Conservation (phyloP, 2,329 filamentous ascomycete genomes). For the Nemania diffusa region DNA sequence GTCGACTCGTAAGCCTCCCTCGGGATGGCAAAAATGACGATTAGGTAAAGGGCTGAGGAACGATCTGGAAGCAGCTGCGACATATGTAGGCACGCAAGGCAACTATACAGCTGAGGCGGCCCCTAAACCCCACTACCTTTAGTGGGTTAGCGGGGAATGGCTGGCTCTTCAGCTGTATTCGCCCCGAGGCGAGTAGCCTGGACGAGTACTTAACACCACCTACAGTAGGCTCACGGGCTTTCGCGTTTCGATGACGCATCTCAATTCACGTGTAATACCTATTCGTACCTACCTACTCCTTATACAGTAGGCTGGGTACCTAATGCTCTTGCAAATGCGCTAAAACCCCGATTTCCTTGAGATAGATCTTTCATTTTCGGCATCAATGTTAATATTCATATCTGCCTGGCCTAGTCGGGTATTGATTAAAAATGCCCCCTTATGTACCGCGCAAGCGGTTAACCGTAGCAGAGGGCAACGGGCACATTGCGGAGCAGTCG, state of each 20-base stretch:
- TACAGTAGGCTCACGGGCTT: too few species aligned
- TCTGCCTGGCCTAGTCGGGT: too few species aligned
- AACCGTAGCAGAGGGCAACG: slow-evolving; percentile 48
- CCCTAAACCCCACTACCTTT: too few species aligned
- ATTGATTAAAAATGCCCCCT: slow-evolving; percentile 72
- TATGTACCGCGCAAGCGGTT: slow-evolving; percentile 73
- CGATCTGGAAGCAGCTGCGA: slow-evolving; percentile 44
- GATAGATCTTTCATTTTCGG: not conserved
- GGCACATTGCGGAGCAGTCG: slow-evolving; percentile 46
- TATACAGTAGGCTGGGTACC: too few species aligned
- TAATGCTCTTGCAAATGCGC: slow-evolving; percentile 1
- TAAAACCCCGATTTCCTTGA: not conserved
- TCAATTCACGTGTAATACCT: not conserved
- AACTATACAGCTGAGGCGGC: too few species aligned
- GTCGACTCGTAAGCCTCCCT: slow-evolving; percentile 43
- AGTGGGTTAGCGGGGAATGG: too few species aligned
- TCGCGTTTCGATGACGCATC: slow-evolving; percentile 48
- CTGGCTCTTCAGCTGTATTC: too few species aligned
- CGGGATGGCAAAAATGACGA: slow-evolving; percentile 41
- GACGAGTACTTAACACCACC: too few species aligned
- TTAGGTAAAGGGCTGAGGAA: slow-evolving; percentile 39
- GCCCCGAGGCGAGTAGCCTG: too few species aligned
- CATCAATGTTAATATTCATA: slow-evolving; percentile 27
- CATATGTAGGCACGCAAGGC: too few species aligned
- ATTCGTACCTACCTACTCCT: too few species aligned